phyloP scores from a whole-genome alignment of 768 basidiomycete genomes.

The Termitomyces sp. region DNA sequence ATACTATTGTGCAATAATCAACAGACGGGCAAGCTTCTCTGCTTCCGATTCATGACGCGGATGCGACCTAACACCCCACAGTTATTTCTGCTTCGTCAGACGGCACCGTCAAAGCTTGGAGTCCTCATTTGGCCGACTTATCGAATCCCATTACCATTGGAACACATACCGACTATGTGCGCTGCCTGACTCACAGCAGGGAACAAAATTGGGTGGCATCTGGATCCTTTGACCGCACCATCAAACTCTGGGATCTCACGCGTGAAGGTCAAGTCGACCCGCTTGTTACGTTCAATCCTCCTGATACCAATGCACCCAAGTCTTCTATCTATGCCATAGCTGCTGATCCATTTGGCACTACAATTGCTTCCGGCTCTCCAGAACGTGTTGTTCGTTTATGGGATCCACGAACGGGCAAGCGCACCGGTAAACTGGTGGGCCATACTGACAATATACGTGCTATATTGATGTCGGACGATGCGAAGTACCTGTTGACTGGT shows the following conservation, averaged over 20 bases:
- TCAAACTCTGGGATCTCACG: slow-evolving; percentile 90
- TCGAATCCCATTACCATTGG: slow-evolving; percentile 67
- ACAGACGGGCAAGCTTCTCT: slow-evolving; percentile 59
- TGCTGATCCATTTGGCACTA: slow-evolving; percentile 71
- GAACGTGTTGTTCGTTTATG: slow-evolving; percentile 88
- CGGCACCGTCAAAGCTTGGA: slow-evolving; percentile 92
- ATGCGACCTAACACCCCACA: slow-evolving; percentile 18
- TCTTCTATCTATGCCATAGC: slow-evolving; percentile 76
- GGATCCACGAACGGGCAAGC: slow-evolving; percentile 86
- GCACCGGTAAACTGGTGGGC: slow-evolving; percentile 83
- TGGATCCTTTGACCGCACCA: slow-evolving; percentile 90
- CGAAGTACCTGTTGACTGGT: slow-evolving; percentile 81
- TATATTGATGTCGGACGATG: slow-evolving; percentile 84
- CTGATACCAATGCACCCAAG: slow-evolving; percentile 62
- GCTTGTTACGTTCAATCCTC: slow-evolving; percentile 59
- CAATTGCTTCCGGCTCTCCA: slow-evolving; percentile 86
- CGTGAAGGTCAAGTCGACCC: slow-evolving; percentile 35
- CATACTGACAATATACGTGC: slow-evolving; percentile 97
- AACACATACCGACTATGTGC: slow-evolving; percentile 79
- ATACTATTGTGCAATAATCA: slow-evolving; percentile 87
- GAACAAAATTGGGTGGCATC: slow-evolving; percentile 87
- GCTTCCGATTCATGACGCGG: neutral
- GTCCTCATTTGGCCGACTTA: slow-evolving; percentile 60
- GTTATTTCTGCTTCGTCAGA: slow-evolving; percentile 95
- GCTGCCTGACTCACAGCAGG: slow-evolving; percentile 71